These are phyloP conservation scores for Haplosporangium sp. DNA, from an alignment of 371 early-diverging fungal species.

Conservation along the genomic window DNA sequence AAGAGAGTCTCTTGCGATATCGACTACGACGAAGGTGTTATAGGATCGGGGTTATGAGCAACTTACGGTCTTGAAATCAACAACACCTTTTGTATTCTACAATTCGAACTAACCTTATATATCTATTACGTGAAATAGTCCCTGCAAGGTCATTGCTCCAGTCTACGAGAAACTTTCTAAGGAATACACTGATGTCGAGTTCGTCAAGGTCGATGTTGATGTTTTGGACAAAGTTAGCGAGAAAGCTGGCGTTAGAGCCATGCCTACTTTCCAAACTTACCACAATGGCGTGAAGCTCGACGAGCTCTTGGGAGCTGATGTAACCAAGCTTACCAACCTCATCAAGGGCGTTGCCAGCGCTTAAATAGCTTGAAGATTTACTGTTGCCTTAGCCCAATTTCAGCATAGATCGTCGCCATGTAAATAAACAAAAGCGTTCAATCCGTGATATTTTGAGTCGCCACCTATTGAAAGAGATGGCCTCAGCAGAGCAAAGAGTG, in stretches of 20 bases:
- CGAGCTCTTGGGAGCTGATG: slow-evolving; percentile 82
- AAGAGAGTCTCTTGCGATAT: too few species aligned
- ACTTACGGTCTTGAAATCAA: too few species aligned
- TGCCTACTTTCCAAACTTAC: slow-evolving; percentile 94
- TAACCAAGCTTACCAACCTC: slow-evolving; percentile 16
- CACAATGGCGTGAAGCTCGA: slow-evolving; percentile 76
- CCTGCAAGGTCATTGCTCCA: slow-evolving; percentile 92
- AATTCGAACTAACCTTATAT: too few species aligned
- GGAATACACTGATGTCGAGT: slow-evolving; percentile 63
- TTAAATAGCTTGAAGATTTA: not conserved
- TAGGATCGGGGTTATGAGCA: too few species aligned
- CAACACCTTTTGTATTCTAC: too few species aligned
- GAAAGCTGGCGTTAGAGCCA: slow-evolving; percentile 78
- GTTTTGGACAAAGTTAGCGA: slow-evolving; percentile 76
- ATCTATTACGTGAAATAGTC: slow-evolving; percentile 57
- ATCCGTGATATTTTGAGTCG: too few species aligned
- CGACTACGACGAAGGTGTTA: too few species aligned
- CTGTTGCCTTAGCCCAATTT: not conserved
- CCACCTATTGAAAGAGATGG: too few species aligned
- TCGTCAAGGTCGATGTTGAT: slow-evolving; percentile 91
- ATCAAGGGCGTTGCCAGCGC: not conserved
- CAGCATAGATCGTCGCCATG: not conserved
- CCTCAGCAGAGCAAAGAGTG: too few species aligned
- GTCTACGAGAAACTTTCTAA: slow-evolving; percentile 70
- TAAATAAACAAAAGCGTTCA: not conserved